A percentile compares a stretch with the other conserved stretches of the same genome.
These are phyloP conservation scores for Colletotrichum limetticola DNA, from an alignment of 2,329 filamentous ascomycete genomes.

Conservation along the genomic window DNA sequence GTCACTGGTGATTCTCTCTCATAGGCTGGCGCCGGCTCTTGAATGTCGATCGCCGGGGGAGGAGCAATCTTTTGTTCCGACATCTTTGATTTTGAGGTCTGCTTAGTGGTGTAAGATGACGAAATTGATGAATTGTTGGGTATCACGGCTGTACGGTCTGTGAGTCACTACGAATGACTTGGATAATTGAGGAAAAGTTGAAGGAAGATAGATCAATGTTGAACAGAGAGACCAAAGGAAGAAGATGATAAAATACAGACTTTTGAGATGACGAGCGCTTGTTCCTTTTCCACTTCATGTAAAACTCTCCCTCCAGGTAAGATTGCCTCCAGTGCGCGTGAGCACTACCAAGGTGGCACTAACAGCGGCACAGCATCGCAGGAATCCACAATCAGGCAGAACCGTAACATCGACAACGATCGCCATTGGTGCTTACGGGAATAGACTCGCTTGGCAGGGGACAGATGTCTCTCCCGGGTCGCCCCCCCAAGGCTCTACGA, in stretches of 20 bases:
- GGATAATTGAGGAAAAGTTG: neutral
- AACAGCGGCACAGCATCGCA: neutral
- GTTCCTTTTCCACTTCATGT: neutral
- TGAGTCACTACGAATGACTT: neutral
- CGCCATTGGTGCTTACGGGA: neutral
- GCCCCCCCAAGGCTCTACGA: neutral
- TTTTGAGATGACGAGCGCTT: neutral
- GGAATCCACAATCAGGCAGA: conserved; percentile 11
- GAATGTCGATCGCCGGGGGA: neutral
- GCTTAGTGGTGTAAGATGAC: neutral
- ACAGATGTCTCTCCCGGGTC: neutral
- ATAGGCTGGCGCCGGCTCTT: neutral
- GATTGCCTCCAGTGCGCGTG: neutral
- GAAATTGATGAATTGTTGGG: neutral
- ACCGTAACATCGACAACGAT: conserved; percentile 3
- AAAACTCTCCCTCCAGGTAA: neutral
- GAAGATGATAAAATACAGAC: neutral
- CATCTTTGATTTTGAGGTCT: neutral
- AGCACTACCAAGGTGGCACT: neutral
- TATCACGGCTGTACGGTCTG: neutral
- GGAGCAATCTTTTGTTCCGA: neutral
- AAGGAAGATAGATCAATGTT: neutral
- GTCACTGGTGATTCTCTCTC: neutral
- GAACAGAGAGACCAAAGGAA: neutral
- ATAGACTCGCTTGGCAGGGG: neutral